Conservation (phyloP, 2,329 filamentous ascomycete genomes). For the Ploettnerulaceae sp. region DNA sequence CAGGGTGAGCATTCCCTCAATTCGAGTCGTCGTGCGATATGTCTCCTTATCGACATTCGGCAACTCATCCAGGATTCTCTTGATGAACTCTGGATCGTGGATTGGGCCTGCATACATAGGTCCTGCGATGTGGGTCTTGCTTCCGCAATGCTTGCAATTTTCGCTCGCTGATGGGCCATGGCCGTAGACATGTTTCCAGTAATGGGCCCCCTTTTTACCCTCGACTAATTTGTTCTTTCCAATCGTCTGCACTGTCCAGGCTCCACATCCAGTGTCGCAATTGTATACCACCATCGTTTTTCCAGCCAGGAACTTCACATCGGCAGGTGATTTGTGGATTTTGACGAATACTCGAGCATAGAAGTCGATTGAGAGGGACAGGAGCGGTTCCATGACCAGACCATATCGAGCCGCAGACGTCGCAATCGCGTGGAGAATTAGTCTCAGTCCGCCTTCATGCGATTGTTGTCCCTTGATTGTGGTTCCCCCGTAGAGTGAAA, state of each 20-base stretch:
- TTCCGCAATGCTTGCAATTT: constrained; percentile 77
- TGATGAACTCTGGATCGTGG: constrained; percentile 79
- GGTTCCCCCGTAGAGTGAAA: constrained; percentile 85
- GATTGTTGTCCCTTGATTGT: constrained; percentile 80
- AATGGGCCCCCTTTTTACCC: constrained; percentile 65
- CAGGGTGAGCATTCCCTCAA: constrained; percentile 87
- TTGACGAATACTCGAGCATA: constrained; percentile 87
- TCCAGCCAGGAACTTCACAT: constrained; percentile 84
- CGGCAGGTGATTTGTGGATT: constrained; percentile 70
- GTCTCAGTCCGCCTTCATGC: constrained; percentile 82
- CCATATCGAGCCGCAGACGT: constrained; percentile 80
- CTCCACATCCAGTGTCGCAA: constrained; percentile 86
- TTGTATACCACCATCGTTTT: constrained; percentile 93
- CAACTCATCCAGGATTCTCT: constrained; percentile 69
- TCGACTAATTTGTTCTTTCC: constrained; percentile 61
- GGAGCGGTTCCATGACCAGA: constrained; percentile 79
- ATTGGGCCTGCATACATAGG: constrained; percentile 94
- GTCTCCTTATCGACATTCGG: constrained; percentile 59
- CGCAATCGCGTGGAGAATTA: constrained; percentile 80
- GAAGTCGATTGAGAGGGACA: constrained; percentile 94
- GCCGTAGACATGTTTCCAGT: constrained; percentile 73
- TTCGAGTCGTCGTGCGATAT: constrained; percentile 75
- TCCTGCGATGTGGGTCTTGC: constrained; percentile 80
- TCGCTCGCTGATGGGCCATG: constrained; percentile 63
- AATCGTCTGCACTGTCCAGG: constrained; percentile 79